phyloP scores from a whole-genome alignment of 192 early-diverging fungal species.

The Backusella macrospora region DNA sequence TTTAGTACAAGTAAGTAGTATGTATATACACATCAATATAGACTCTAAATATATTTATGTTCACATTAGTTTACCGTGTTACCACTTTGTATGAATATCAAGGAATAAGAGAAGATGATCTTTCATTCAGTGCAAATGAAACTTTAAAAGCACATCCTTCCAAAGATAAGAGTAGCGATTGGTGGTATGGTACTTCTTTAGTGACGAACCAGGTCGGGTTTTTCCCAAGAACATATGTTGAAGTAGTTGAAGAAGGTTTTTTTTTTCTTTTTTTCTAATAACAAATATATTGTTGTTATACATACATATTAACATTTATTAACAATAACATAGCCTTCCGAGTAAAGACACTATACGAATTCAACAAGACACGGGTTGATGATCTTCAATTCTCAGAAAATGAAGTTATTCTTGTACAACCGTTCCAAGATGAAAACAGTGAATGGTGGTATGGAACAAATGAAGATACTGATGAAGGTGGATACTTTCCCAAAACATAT shows the following conservation, averaged over 20 bases:
- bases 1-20: conserved; percentile 40
- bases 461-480: conserved; percentile 44
- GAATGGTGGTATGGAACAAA: conserved; percentile 69
- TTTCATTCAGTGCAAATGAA: conserved; percentile 52
- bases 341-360: conserved; percentile 49
- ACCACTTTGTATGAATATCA: conserved; percentile 56
- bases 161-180: conserved; percentile 64
- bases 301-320: not conserved
- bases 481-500: conserved; percentile 69
- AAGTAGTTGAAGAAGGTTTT: conserved; percentile 44
- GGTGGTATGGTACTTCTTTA: conserved; percentile 60
- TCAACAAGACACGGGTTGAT: conserved; percentile 50
- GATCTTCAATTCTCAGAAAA: conserved; percentile 55
- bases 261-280: not conserved
- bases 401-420: conserved; percentile 57
- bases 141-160: conserved; percentile 54
- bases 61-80: conserved; percentile 36
- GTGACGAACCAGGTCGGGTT: conserved; percentile 52
- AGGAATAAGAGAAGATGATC: conserved; percentile 57
- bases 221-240: conserved; percentile 66
- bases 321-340: conserved; percentile 34
- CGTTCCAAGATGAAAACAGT: conserved; percentile 58
- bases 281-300: not conserved
- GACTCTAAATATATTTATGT: conserved; percentile 18
- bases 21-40: not conserved